Percentiles rank a stretch among this genome's conserved stretches.
These are phyloP conservation scores for Trypanosoma caninum DNA, from an alignment of 208 protist species.

Conservation along the genomic window DNA sequence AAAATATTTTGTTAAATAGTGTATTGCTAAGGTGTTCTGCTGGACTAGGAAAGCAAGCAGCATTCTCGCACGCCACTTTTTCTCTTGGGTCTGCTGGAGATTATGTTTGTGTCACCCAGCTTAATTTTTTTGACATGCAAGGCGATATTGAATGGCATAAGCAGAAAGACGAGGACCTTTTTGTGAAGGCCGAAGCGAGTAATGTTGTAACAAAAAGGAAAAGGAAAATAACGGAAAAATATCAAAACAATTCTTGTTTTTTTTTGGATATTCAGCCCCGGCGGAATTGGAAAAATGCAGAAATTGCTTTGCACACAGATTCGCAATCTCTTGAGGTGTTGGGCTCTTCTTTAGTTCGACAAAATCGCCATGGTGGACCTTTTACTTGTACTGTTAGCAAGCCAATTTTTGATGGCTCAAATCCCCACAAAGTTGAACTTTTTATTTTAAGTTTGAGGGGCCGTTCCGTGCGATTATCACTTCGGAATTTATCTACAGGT, in stretches of 20 bases:
- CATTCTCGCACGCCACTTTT: not conserved
- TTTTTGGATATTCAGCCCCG: conserved; percentile 9
- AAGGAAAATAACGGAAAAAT: not conserved
- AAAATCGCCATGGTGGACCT: conserved; percentile 18
- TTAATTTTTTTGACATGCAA: not conserved
- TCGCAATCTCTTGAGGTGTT: conserved; percentile 25
- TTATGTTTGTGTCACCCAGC: conserved; percentile 5
- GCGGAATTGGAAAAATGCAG: conserved; percentile 4
- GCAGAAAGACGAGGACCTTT: not conserved
- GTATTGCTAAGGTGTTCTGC: not conserved
- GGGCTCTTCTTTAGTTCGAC: conserved; percentile 9
- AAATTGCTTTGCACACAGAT: conserved; percentile 8
- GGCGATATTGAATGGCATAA: not conserved
- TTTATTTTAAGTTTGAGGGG: conserved; percentile 34
- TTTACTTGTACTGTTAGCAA: conserved; percentile 24
- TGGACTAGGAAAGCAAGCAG: not conserved
- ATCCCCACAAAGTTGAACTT: conserved; percentile 56
- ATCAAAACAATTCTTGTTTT: not conserved
- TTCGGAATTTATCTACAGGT: conserved; percentile 31
- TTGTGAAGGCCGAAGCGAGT: not conserved
- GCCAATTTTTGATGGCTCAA: conserved; percentile 35
- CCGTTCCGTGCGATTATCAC: conserved; percentile 32
- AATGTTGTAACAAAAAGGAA: not conserved
- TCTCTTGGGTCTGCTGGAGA: not conserved
- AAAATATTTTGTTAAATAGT: conserved; percentile 11